Conservation (phyloP, 2,329 filamentous ascomycete species). For the Hypoxylon sp. region DNA sequence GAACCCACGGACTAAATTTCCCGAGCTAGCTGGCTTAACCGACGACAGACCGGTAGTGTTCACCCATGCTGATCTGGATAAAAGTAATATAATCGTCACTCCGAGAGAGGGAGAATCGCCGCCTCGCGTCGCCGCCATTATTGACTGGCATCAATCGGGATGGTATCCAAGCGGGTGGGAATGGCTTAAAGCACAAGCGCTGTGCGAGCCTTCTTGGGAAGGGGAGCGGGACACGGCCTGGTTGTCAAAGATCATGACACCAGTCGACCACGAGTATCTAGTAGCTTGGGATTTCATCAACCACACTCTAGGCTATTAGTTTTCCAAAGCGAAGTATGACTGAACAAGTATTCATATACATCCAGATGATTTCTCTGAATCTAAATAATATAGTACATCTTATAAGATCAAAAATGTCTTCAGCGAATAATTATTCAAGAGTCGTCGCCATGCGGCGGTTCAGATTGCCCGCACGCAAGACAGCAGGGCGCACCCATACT, state of each 20-base stretch:
- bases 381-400: neutral
- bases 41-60: slow-evolving; percentile 34
- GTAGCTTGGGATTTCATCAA: slow-evolving; percentile 25
- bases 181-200: slow-evolving; percentile 29
- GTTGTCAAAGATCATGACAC: slow-evolving; percentile 23
- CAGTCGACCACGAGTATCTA: slow-evolving; percentile 14
- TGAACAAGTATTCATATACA: neutral
- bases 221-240: slow-evolving; percentile 29
- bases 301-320: slow-evolving; percentile 11
- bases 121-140: slow-evolving; percentile 29
- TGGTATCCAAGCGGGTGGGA: slow-evolving; percentile 37
- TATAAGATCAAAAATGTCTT: no score
- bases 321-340: neutral
- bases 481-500: neutral
- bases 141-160: slow-evolving; percentile 39
- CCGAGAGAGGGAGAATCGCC: slow-evolving; percentile 14
- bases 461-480: neutral
- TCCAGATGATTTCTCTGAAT: neutral
- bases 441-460: no score
- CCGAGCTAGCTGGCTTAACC: slow-evolving; percentile 29
- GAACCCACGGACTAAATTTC: slow-evolving; percentile 26
- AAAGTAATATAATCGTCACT: slow-evolving; percentile 31
- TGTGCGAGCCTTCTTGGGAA: slow-evolving; percentile 20
- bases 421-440: no score
- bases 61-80: slow-evolving; percentile 33